These are phyloP conservation scores for Pistacia integerrima DNA, from an alignment of 345 rosid species.

Conservation along the genomic window DNA sequence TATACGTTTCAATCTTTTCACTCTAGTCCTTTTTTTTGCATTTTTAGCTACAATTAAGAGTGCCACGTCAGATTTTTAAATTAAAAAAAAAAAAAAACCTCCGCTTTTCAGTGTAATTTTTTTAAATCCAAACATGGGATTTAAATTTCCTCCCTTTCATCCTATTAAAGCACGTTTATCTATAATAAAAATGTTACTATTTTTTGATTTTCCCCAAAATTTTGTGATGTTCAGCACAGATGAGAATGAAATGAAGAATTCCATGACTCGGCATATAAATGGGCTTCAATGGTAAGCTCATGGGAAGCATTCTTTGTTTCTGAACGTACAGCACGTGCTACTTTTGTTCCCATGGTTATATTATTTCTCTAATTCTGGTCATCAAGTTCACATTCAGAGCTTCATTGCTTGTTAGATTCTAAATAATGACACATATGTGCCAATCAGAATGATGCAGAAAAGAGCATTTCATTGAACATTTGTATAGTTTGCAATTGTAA, in stretches of 20 bases:
- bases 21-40: too few relatives aligned
- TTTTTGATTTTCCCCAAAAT: not conserved
- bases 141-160: not conserved
- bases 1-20: too few relatives aligned
- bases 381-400: not conserved
- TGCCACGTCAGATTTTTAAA: too few relatives aligned
- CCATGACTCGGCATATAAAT: not conserved
- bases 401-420: not conserved
- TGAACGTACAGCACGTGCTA: too few relatives aligned
- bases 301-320: not conserved
- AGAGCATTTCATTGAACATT: not conserved
- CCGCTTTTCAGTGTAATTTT: too few relatives aligned
- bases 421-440: not conserved
- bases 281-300: not conserved
- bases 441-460: not conserved
- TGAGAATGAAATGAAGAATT: not conserved
- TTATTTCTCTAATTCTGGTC: not conserved
- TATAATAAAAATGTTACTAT: not conserved
- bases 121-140: too few relatives aligned
- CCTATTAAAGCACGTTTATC: not conserved
- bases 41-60: too few relatives aligned
- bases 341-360: not conserved
- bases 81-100: too few relatives aligned
- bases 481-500: not conserved
- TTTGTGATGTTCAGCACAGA: not conserved